Conservation (phyloP, 2,329 filamentous ascomycete genomes). For the Shiraia sp. region DNA sequence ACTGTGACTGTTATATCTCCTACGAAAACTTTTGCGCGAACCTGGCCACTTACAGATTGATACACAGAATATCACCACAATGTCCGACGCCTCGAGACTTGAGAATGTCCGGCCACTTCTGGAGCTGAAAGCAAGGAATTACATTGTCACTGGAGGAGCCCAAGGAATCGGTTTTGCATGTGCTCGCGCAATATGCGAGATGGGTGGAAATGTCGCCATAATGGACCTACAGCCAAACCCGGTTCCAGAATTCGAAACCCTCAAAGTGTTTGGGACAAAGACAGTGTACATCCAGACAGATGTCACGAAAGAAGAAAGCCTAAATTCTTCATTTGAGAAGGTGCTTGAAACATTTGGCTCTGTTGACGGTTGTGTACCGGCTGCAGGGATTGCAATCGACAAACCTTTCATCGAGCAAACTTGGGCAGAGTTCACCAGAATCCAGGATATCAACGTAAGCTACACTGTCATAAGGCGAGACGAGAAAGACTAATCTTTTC, state of each 20-base stretch:
- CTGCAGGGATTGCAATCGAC: conserved; percentile 49
- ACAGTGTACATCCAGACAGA: conserved; percentile 18
- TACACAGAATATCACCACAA: no score
- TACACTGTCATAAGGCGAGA: not conserved
- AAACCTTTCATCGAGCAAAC: conserved; percentile 52
- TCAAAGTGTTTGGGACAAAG: conserved; percentile 15
- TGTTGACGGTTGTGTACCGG: conserved; percentile 22
- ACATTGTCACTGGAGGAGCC: conserved; percentile 22
- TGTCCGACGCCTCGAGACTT: conserved; percentile 10
- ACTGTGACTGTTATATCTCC: no score
- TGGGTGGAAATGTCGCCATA: conserved; percentile 22
- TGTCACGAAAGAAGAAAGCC: conserved; percentile 17
- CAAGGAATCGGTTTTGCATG: conserved; percentile 22
- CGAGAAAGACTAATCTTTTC: not conserved
- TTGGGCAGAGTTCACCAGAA: conserved; percentile 48
- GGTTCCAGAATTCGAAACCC: conserved; percentile 7
- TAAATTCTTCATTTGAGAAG: conserved; percentile 14
- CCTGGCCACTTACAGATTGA: no score
- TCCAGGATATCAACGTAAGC: conserved; percentile 50
- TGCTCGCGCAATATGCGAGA: conserved; percentile 20
- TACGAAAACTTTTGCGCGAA: no score
- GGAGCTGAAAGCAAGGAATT: conserved; percentile 17
- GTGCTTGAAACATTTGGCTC: conserved; percentile 14
- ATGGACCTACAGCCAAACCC: conserved; percentile 17
- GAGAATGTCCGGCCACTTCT: conserved; percentile 16